Evolutionary conservation across 768 basidiomycete genomes (phyloP).

Genomic region (Coprinellus micaceus): DNA sequence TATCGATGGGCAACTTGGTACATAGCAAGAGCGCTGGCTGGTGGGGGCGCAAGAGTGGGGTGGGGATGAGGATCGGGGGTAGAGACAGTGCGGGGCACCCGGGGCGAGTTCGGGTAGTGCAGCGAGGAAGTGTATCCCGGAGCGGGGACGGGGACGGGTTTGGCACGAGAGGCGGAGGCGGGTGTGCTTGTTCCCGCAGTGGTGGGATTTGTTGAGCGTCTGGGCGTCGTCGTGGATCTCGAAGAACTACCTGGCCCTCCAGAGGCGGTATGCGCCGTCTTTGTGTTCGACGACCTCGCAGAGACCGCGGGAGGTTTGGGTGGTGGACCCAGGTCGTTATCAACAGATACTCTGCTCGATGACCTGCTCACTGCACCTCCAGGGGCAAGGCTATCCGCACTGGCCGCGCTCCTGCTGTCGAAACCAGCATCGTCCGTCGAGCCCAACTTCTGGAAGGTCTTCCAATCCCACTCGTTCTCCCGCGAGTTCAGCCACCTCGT

Average conservation of each 20-base stretch:
- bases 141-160: constrained; percentile 40
- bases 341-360: constrained; percentile 28
- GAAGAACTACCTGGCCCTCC: constrained; percentile 14
- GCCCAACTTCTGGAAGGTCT: constrained; percentile 44
- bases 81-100: constrained; percentile 32
- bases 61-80: constrained; percentile 67
- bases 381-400: constrained; percentile 46
- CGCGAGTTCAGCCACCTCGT: constrained; percentile 50
- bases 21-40: constrained; percentile 70
- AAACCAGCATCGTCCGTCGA: constrained; percentile 28
- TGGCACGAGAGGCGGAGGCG: constrained; percentile 28
- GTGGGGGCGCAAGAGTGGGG: constrained; percentile 56
- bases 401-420: constrained; percentile 48
- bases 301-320: constrained; percentile 18
- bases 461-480: constrained; percentile 70
- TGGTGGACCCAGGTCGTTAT: constrained; percentile 18
- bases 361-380: constrained; percentile 27
- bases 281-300: constrained; percentile 16
- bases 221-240: constrained; percentile 19
- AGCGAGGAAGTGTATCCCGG: constrained; percentile 30
- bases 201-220: constrained; percentile 19
- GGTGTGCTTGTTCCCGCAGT: constrained; percentile 19
- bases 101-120: constrained; percentile 49
- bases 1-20: constrained; percentile 80
- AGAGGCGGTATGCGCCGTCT: constrained; percentile 22